Evolutionary conservation across 768 basidiomycete species (phyloP), one percentile per base, ranked within the genome.

Genomic region (Suillus subalutaceus): DNA sequence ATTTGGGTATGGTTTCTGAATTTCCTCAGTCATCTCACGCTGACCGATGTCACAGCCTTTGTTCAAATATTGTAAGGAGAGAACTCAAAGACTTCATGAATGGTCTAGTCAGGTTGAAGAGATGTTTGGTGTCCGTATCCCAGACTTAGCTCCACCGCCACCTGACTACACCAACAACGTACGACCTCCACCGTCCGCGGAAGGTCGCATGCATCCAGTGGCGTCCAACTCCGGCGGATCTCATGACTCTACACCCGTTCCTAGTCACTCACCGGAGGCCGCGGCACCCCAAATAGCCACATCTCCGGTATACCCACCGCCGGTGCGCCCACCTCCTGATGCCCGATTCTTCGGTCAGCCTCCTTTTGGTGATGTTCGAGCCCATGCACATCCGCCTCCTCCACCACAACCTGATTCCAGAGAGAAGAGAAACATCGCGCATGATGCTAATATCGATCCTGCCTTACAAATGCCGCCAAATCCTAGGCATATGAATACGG

Each of bases 91-190:
- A 64, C 72, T 91, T 67, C 80, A 83, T n/a, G 78, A 76, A 44
- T 90, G 87, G 90, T 85, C 82, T 61, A 77, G 79, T 44, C 86
- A 89, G 52, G 90, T 90, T 63, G 87, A 89, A 72, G 88, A 88
- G 65, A 74, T 84, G 23, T 90, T 86, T 85, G 91, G 91, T 26
- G 85, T 88, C 63, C 82, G 82, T 65, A 82, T 88, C 35, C 78
- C 80, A 35, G 87, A 88, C 62, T 64, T 78, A 80, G 64, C 82
- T 77, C 44, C 79, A 18, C 64, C 70, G 58, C 68, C 71, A 38
- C 65, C 65, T 35, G 67, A 70, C 50, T 48, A 65, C 62, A 66
- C 64, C 23, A 68, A 69, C n/a, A 69, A 67, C 20, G 41, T 69
- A 30, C 73, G 66, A 44, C 80, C 44, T 6, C 80, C 81, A 18